These are phyloP conservation scores for Botrytis galanthina DNA, from an alignment of 2,329 filamentous ascomycete genomes.

Conservation along the genomic window DNA sequence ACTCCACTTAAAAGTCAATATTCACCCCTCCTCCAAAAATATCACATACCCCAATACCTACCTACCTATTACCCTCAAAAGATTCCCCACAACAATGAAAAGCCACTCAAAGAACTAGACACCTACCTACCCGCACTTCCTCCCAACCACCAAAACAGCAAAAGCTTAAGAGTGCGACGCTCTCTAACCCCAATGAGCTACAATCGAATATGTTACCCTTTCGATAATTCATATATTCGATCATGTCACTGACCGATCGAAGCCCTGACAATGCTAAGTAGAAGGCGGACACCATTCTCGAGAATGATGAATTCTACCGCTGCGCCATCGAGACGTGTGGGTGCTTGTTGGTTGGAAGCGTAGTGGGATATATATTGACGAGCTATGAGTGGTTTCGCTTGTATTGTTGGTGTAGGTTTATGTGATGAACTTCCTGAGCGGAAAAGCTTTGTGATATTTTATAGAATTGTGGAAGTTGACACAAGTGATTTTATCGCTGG, in stretches of 20 bases:
- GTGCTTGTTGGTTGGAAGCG: not conserved
- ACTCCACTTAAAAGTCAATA: not conserved
- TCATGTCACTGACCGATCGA: not conserved
- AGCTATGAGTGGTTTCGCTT: not conserved
- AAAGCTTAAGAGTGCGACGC: not conserved
- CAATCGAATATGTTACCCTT: not conserved
- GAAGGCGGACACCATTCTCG: not conserved
- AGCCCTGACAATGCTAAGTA: not conserved
- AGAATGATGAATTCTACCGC: slow-evolving; percentile 1
- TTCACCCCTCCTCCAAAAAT: not conserved
- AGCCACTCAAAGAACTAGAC: not conserved
- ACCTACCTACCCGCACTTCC: too few species aligned
- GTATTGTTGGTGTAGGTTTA: not conserved
- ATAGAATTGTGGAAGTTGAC: not conserved
- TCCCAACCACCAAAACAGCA: not conserved
- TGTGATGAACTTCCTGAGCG: not conserved
- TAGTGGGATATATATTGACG: not conserved
- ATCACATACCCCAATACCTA: not conserved
- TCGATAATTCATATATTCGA: not conserved
- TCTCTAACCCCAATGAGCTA: not conserved
- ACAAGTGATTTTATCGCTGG: not conserved
- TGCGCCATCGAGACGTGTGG: not conserved
- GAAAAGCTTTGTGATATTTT: not conserved
- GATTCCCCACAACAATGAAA: not conserved
- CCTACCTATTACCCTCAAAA: too few species aligned